Conservation (phyloP, 345 rosid species). For the Gossypioides kirkii region DNA sequence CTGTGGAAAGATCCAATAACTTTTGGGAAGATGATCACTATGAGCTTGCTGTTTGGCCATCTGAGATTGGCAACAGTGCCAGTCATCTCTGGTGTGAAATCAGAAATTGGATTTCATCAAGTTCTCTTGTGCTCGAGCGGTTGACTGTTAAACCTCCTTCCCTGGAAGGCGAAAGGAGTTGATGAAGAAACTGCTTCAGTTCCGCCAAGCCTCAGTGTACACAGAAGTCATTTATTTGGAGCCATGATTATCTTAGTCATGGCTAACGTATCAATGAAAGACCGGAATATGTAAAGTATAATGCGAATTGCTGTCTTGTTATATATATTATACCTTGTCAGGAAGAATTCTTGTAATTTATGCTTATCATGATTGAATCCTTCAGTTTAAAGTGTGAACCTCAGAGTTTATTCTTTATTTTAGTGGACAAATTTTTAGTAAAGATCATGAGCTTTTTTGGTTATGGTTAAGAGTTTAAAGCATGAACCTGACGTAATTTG, state of each 20-base stretch:
- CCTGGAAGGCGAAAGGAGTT: conserved; percentile 37
- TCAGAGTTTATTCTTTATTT: not conserved
- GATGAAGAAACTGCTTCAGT: conserved; percentile 48
- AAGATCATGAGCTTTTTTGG: too few relatives aligned
- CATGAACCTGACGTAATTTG: too few relatives aligned
- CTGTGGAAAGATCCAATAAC: conserved; percentile 16
- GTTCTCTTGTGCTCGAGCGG: conserved; percentile 52
- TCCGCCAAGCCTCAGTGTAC: conserved; percentile 44
- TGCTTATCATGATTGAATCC: not conserved
- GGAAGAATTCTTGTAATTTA: not conserved
- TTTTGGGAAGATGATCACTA: conserved; percentile 44
- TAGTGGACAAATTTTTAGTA: not conserved
- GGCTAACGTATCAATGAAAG: not conserved
- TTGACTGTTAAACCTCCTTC: conserved; percentile 50
- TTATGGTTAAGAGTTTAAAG: too few relatives aligned
- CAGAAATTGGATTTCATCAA: conserved; percentile 51
- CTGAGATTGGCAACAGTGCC: conserved; percentile 37
- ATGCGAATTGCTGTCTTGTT: not conserved
- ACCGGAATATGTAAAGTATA: not conserved
- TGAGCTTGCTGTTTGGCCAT: conserved; percentile 40
- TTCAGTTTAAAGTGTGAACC: not conserved
- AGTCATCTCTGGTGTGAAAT: conserved; percentile 36
- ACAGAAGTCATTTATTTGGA: conserved; percentile 54
- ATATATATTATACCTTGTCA: not conserved
- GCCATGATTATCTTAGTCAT: conserved; percentile 23